phyloP scores from a whole-genome alignment of 257 asterid species.

The Rauvolfia tetraphylla region DNA sequence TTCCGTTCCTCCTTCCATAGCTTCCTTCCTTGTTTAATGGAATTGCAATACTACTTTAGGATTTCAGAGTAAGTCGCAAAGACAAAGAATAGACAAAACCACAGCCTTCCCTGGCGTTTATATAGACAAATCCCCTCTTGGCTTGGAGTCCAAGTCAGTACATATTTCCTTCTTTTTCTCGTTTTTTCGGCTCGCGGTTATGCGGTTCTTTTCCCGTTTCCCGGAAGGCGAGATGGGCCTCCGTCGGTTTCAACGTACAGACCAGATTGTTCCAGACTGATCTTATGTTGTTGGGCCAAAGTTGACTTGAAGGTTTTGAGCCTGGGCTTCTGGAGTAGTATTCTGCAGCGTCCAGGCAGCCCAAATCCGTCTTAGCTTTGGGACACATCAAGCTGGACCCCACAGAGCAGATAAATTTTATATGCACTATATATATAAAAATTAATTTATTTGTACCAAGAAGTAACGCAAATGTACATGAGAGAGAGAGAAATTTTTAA shows the following conservation, averaged over 20 bases:
- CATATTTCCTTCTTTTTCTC: not conserved
- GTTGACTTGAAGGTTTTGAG: too few species aligned
- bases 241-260: not conserved
- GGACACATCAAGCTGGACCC: too few species aligned
- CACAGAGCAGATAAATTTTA: too few species aligned
- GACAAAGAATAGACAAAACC: not conserved
- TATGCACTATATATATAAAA: too few species aligned
- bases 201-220: not conserved
- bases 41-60: not conserved
- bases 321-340: too few species aligned
- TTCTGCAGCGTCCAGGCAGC: too few species aligned
- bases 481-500: too few species aligned
- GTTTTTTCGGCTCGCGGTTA: not conserved
- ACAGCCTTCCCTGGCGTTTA: not conserved
- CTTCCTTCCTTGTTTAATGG: not conserved
- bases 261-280: not conserved
- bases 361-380: too few species aligned
- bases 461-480: too few species aligned
- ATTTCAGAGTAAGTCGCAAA: too few species aligned
- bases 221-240: not conserved
- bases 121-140: conserved; percentile 4
- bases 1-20: conserved; percentile 82
- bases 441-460: too few species aligned
- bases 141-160: conserved; percentile 42
- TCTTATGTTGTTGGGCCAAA: not conserved